Conservation (phyloP, 2,329 filamentous ascomycete species). For the Colletotrichum tropicicola region DNA sequence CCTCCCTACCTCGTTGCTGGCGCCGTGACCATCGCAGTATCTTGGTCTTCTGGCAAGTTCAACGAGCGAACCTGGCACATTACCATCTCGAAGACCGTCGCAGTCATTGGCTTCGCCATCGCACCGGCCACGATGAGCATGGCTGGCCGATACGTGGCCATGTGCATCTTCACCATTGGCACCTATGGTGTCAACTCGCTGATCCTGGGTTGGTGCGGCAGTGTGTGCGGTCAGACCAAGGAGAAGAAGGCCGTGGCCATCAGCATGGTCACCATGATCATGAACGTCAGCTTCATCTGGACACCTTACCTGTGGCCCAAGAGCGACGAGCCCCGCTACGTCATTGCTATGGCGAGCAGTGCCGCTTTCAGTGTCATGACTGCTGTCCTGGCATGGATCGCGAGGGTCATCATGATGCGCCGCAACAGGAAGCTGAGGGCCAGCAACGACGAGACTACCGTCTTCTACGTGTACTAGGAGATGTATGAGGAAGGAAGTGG, state of each 20-base stretch:
- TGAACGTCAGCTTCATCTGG: slow-evolving; percentile 46
- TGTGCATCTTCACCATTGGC: slow-evolving; percentile 42
- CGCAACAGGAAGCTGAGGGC: slow-evolving; percentile 42
- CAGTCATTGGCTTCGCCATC: slow-evolving; percentile 48
- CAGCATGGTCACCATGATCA: slow-evolving; percentile 38
- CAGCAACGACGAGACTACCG: slow-evolving; percentile 34
- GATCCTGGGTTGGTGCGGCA: slow-evolving; percentile 48
- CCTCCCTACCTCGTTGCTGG: slow-evolving; percentile 43
- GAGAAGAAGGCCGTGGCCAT: slow-evolving; percentile 51
- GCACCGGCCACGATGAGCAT: slow-evolving; percentile 36
- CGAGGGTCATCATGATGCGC: slow-evolving; percentile 45
- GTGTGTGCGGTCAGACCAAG: slow-evolving; percentile 48
- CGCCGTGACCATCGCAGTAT: slow-evolving; percentile 34
- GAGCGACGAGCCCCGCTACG: slow-evolving; percentile 47
- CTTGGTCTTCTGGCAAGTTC: slow-evolving; percentile 46
- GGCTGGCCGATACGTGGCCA: slow-evolving; percentile 38
- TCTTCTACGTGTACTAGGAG: slow-evolving; percentile 37
- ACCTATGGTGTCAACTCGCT: slow-evolving; percentile 46
- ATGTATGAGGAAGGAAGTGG: no score
- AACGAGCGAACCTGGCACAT: slow-evolving; percentile 55
- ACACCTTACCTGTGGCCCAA: slow-evolving; percentile 52
- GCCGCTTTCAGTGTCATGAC: slow-evolving; percentile 47
- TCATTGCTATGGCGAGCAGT: slow-evolving; percentile 44
- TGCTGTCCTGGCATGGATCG: slow-evolving; percentile 45
- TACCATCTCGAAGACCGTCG: slow-evolving; percentile 47